Evolutionary conservation across 2,329 filamentous ascomycete species (phyloP).

Genomic region (Dendrostoma leiphaemia): DNA sequence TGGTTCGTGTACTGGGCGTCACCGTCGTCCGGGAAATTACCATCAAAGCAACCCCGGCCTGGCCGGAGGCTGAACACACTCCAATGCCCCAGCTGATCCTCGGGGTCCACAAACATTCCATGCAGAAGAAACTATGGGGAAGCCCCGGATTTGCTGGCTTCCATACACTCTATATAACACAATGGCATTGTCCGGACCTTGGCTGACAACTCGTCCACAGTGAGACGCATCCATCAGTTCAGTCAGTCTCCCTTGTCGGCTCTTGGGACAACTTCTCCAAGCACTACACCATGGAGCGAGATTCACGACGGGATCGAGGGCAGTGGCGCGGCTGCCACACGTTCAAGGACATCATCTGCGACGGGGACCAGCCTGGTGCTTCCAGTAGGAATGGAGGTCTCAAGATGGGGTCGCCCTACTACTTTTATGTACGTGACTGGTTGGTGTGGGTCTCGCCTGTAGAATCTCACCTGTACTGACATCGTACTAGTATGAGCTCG

Average conservation of each 20-base stretch:
- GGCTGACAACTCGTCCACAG: conserved; percentile 33
- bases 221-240: conserved; percentile 58
- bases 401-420: conserved; percentile 91
- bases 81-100: conserved; percentile 12
- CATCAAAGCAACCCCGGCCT: conserved; percentile 11
- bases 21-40: conserved; percentile 12
- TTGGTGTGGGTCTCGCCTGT: conserved; percentile 7
- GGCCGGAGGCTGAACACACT: conserved; percentile 16
- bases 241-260: conserved; percentile 77
- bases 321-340: conserved; percentile 87
- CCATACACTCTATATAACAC: conserved; percentile 11
- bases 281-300: conserved; percentile 77
- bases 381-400: conserved; percentile 72
- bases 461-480: conserved; percentile 28
- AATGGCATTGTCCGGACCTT: conserved; percentile 2
- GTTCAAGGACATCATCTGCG: conserved; percentile 82
- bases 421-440: conserved; percentile 75
- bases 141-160: too few species aligned
- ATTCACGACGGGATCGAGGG: conserved; percentile 68
- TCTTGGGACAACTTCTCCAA: conserved; percentile 94
- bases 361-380: conserved; percentile 59
- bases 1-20: conserved; percentile 7
- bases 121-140: not conserved
- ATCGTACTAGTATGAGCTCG: conserved; percentile 69
- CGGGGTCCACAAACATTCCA: not conserved